phyloP scores from a whole-genome alignment of 176 grass and related monocot species.

The Poa annua region DNA sequence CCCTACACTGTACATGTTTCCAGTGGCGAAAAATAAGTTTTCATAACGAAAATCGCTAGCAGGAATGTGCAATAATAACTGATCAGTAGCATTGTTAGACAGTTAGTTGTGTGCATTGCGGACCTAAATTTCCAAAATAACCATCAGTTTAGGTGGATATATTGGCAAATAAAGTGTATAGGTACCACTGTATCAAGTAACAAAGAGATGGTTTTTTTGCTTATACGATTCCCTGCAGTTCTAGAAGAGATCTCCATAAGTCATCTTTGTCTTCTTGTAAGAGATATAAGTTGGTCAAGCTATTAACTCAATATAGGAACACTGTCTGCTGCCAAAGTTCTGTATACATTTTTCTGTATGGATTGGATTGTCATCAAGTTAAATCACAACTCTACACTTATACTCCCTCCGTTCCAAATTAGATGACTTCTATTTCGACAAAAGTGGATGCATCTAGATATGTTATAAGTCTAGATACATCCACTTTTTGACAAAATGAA shows the following conservation, averaged over 20 bases:
- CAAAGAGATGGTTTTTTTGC: neutral
- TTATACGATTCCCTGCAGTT: neutral
- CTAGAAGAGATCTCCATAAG: neutral
- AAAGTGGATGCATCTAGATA: too few relatives aligned
- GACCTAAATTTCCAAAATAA: neutral
- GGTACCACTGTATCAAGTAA: neutral
- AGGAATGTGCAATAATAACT: neutral
- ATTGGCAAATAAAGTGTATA: neutral
- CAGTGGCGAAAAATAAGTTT: neutral
- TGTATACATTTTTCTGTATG: neutral
- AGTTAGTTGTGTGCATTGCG: neutral
- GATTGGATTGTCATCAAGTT: slow-evolving; percentile 4
- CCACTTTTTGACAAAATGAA: too few relatives aligned
- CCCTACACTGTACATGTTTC: neutral
- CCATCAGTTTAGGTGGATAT: neutral
- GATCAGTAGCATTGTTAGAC: neutral
- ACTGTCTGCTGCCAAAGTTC: neutral
- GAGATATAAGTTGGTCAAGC: neutral
- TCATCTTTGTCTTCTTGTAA: neutral
- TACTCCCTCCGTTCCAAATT: too few relatives aligned
- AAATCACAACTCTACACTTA: neutral
- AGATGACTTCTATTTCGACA: too few relatives aligned
- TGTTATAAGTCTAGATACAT: too few relatives aligned
- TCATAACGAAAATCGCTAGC: neutral
- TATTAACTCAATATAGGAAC: neutral